These are phyloP conservation scores for Leccinum disarticulatum DNA, from an alignment of 768 basidiomycete species.

Conservation along the genomic window DNA sequence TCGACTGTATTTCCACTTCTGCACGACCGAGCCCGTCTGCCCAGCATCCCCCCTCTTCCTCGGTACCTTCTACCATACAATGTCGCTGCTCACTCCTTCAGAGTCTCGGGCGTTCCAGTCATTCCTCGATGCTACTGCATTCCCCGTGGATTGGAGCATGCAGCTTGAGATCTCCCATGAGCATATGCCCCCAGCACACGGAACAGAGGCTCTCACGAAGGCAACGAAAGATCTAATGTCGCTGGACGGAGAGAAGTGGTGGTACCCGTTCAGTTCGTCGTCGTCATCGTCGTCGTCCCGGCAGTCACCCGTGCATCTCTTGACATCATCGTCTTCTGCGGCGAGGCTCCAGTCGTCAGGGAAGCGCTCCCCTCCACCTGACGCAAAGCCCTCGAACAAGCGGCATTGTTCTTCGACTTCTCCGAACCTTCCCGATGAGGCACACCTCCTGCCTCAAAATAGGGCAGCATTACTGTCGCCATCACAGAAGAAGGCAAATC, in stretches of 20 bases:
- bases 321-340: constrained; percentile 16
- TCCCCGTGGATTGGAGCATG: constrained; percentile 50
- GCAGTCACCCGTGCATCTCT: constrained; percentile 23
- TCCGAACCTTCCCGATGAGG: constrained; percentile 11
- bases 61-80: constrained; percentile 19
- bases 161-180: constrained; percentile 39
- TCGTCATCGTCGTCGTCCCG: constrained; percentile 32
- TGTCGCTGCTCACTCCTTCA: constrained; percentile 65
- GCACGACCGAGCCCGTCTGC: not conserved
- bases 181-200: constrained; percentile 50
- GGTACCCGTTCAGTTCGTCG: constrained; percentile 25
- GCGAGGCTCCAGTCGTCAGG: constrained; percentile 16
- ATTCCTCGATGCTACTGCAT: constrained; percentile 54
- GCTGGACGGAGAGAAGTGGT: constrained; percentile 50
- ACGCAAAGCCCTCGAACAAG: constrained; percentile 31
- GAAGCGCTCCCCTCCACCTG: constrained; percentile 29
- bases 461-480: constrained; percentile 57
- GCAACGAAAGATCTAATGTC: constrained; percentile 86
- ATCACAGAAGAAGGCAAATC: constrained; percentile 89
- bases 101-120: constrained; percentile 70
- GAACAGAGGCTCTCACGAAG: constrained; percentile 66
- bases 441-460: constrained; percentile 12
- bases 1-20: constrained; percentile 11
- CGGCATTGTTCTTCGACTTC: constrained; percentile 29
- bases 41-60: not conserved